Percentiles rank a stretch among this genome's conserved stretches.
Conservation (phyloP, 148 eudicot genomes). For the Rhododendron griersonianum region DNA sequence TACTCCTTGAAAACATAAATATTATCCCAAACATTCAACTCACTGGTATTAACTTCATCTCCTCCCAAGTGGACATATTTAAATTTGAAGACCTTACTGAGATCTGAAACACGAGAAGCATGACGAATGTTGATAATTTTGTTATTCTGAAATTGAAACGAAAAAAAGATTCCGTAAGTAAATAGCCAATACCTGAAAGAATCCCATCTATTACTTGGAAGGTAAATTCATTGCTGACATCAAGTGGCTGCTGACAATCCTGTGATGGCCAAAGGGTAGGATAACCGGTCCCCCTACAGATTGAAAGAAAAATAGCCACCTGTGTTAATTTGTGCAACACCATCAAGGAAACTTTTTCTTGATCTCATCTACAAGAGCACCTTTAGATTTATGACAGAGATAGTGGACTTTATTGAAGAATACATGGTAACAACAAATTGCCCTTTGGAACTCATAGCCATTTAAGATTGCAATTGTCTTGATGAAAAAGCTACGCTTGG, state of each 20-base stretch:
- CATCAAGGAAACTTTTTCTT: neutral
- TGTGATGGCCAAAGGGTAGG: constrained; percentile 79
- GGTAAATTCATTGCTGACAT: constrained; percentile 90
- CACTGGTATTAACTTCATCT: constrained; percentile 89
- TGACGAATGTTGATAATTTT: neutral
- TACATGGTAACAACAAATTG: neutral
- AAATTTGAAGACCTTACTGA: constrained; percentile 81
- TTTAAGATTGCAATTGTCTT: neutral
- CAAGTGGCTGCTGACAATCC: constrained; percentile 79
- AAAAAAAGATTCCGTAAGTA: neutral
- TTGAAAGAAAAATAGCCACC: neutral
- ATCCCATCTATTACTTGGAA: constrained; percentile 79
- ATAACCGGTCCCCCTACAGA: constrained; percentile 73
- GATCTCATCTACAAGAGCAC: neutral
- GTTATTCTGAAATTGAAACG: neutral
- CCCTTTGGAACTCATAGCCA: neutral
- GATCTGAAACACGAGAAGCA: constrained; percentile 54
- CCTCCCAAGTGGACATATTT: constrained; percentile 90
- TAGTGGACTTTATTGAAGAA: neutral
- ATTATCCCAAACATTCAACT: constrained; percentile 14
- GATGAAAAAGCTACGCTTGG: neutral
- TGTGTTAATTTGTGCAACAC: neutral
- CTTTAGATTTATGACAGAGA: neutral
- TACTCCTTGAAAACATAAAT: no score
- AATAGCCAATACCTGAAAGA: constrained; percentile 57